phyloP scores from a whole-genome alignment of 192 early-diverging fungal genomes.

The Gigaspora rosea region DNA sequence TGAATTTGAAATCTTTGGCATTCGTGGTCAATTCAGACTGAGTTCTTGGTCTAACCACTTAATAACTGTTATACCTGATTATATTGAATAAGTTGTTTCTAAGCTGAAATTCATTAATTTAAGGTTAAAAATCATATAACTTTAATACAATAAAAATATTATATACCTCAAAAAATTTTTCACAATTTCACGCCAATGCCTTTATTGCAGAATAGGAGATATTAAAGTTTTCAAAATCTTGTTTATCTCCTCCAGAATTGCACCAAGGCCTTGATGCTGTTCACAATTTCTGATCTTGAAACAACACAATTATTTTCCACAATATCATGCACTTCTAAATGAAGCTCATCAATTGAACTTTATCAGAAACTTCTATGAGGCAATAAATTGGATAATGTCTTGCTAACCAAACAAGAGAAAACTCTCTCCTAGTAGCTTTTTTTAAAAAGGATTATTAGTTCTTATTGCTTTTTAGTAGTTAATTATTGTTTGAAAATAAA shows the following conservation, averaged over 20 bases:
- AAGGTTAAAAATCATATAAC: no score
- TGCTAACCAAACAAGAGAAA: not conserved
- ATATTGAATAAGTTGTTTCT: no score
- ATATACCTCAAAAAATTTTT: not conserved
- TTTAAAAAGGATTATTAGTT: no score
- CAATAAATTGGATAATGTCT: slow-evolving; percentile 11
- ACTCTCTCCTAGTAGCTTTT: not conserved
- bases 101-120: no score
- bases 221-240: slow-evolving; percentile 8
- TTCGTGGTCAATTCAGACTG: no score
- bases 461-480: no score
- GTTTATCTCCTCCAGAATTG: slow-evolving; percentile 11
- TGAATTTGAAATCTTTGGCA: no score
- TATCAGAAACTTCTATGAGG: not conserved
- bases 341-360: not conserved
- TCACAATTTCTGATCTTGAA: not conserved
- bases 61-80: no score
- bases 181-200: not conserved
- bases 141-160: no score
- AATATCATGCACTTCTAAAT: not conserved
- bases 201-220: not conserved
- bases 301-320: not conserved
- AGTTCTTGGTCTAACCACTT: no score
- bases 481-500: no score
- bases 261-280: not conserved